These are phyloP conservation scores for Mycena indigotica DNA, from an alignment of 768 basidiomycete genomes.

Conservation along the genomic window DNA sequence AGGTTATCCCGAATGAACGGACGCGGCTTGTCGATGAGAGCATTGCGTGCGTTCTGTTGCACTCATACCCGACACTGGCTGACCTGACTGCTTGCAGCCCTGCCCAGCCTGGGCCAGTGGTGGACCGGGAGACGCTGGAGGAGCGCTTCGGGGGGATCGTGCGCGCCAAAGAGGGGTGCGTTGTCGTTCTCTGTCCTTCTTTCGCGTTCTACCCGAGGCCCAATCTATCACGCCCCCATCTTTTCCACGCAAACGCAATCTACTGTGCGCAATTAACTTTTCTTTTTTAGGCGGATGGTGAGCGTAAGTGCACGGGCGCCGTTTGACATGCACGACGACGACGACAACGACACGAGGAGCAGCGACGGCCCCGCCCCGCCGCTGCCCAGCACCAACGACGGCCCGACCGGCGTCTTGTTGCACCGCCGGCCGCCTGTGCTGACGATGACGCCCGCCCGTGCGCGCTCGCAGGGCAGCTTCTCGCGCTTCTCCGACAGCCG, in stretches of 20 bases:
- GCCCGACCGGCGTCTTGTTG: background rate
- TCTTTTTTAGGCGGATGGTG: constrained; percentile 11
- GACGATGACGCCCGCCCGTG: constrained; percentile 17
- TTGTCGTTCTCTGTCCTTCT: background rate
- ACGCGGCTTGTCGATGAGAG: constrained; percentile 8
- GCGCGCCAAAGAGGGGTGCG: constrained; percentile 18
- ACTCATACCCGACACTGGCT: background rate
- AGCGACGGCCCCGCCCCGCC: background rate
- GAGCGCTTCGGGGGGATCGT: constrained; percentile 14
- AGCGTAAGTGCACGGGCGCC: constrained; percentile 18
- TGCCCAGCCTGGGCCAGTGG: background rate
- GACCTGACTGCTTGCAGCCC: background rate
- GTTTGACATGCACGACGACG: constrained; percentile 9
- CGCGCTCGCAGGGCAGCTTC: constrained; percentile 10
- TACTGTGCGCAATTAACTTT: background rate
- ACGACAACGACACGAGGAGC: background rate
- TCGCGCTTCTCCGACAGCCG: background rate
- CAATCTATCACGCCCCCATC: background rate
- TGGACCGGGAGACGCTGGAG: constrained; percentile 12
- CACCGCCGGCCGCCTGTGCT: constrained; percentile 13
- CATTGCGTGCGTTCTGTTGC: background rate
- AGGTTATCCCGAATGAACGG: constrained; percentile 17
- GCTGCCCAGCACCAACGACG: background rate
- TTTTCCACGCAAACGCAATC: background rate
- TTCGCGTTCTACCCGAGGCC: background rate